Evolutionary conservation across 805 yeast species (phyloP), one percentile per base, ranked within the genome.

Genomic region (Wickerhamiella allomyrinae): DNA sequence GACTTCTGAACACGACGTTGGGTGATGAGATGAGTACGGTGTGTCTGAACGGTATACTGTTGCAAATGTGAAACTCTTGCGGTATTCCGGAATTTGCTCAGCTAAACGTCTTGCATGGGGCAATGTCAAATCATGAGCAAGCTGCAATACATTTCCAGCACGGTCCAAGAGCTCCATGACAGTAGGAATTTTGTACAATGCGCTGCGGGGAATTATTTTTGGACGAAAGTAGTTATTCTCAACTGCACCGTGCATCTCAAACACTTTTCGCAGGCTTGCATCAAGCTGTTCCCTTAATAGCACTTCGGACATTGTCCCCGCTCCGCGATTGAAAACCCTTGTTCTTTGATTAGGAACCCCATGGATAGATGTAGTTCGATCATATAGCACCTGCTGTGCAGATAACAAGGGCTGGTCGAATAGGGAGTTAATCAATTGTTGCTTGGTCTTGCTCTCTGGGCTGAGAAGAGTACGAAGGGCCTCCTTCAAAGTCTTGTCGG

Each of bases 371-470:
- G 34, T 31, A 7, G 21, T 37, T 2, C 63, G 51, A 45, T 87
- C 97, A 59, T 81, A 91, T 46, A 91, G 65, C 11, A 85, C 72
- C 57, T 85, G 95, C 49, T 79, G 77, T 0, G 94, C 94, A 45
- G 82, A 68, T 58, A 79, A 78, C 52, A 85, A 79, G 0, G 95
- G 86, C 52, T 84, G 93, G 13, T 81, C 69, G 58, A 91, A 91
- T 27, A 91, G 62, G 0, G 91, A 80, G 41, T 79, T 81, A 54
- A 95, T 71, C 0, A 91, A 95, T 57, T 86, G 94, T 48, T 77
- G 83, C 49, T 87, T 91, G 93, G 95, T 86, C 1, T 94, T 87
- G 0, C 95, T 83, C 0, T 91, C 76, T 0, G 95, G 89, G 57
- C 86, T 87, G 0, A 94, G 80, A 44, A 91, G 61, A 22, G 86